Evolutionary conservation across 2,329 filamentous ascomycete species (phyloP).

Genomic region (Colletotrichum sp.): DNA sequence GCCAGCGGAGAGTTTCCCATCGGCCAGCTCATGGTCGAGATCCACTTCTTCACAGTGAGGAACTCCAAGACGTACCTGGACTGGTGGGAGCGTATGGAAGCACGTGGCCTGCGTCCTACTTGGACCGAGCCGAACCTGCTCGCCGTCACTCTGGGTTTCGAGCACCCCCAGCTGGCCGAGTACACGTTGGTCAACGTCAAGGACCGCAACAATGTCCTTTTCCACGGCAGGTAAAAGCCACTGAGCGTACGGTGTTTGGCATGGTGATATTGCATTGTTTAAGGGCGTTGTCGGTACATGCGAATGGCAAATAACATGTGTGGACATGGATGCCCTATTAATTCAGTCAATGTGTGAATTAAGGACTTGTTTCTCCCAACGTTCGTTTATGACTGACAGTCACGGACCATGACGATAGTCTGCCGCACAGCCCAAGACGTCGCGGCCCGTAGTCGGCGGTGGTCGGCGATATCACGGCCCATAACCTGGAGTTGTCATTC

Average conservation of each 20-base stretch:
- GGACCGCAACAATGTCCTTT: slow-evolving; percentile 20
- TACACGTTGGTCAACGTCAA: slow-evolving; percentile 28
- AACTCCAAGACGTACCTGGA: slow-evolving; percentile 20
- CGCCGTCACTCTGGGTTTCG: slow-evolving; percentile 15
- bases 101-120: slow-evolving; percentile 25
- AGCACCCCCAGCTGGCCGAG: slow-evolving; percentile 21
- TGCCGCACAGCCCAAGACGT: background rate
- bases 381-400: background rate
- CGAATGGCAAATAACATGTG: background rate
- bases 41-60: slow-evolving; percentile 19
- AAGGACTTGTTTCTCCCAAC: background rate
- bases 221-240: background rate
- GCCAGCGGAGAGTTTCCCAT: slow-evolving; percentile 20
- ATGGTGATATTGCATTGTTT: background rate
- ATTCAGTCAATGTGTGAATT: background rate
- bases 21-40: slow-evolving; percentile 25
- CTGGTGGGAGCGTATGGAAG: slow-evolving; percentile 28
- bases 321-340: background rate
- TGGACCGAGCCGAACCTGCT: slow-evolving; percentile 30
- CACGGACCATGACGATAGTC: background rate
- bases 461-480: background rate
- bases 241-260: background rate
- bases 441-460: background rate
- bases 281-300: background rate
- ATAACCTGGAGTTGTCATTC: background rate